phyloP scores from a whole-genome alignment of 2,329 filamentous ascomycete genomes.

The Aspergillus fumigatiaffinis region DNA sequence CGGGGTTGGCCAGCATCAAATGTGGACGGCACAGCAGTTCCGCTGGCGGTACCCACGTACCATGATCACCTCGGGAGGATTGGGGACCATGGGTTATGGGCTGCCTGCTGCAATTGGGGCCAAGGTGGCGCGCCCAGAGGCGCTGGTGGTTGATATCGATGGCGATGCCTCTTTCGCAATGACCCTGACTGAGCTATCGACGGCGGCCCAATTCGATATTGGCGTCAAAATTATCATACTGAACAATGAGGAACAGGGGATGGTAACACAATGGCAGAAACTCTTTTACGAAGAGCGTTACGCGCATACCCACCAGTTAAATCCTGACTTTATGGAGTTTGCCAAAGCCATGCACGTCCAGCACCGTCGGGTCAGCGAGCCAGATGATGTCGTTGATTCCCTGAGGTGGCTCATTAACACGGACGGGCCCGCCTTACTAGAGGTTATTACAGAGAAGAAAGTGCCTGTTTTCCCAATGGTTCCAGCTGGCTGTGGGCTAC shows the following conservation, averaged over 20 bases:
- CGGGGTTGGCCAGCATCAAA: slow-evolving; percentile 96
- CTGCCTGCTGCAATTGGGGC: slow-evolving; percentile 92
- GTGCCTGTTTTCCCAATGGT: slow-evolving; percentile 93
- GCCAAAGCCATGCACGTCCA: slow-evolving; percentile 87
- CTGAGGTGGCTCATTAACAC: slow-evolving; percentile 85
- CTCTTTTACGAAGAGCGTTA: slow-evolving; percentile 95
- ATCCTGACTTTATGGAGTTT: slow-evolving; percentile 94
- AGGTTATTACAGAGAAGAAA: slow-evolving; percentile 80
- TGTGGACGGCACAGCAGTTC: slow-evolving; percentile 98
- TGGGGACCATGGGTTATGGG: slow-evolving; percentile 97
- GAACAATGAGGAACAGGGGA: slow-evolving; percentile 97
- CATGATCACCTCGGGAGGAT: slow-evolving; percentile 94
- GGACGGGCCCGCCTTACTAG: slow-evolving; percentile 84
- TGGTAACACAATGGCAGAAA: slow-evolving; percentile 98
- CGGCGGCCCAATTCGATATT: slow-evolving; percentile 92
- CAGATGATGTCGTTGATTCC: slow-evolving; percentile 71
- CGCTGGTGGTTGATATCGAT: slow-evolving; percentile 91
- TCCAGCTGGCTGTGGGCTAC: slow-evolving; percentile 76
- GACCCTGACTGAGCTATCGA: slow-evolving; percentile 93
- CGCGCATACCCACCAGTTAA: slow-evolving; percentile 85
- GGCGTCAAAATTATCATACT: slow-evolving; percentile 90
- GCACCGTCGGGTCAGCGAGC: slow-evolving; percentile 65
- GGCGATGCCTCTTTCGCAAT: slow-evolving; percentile 98
- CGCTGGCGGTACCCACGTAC: slow-evolving; percentile 86
- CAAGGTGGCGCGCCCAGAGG: slow-evolving; percentile 78